phyloP scores from a whole-genome alignment of 345 rosid genomes.

The Ricinus communis region DNA sequence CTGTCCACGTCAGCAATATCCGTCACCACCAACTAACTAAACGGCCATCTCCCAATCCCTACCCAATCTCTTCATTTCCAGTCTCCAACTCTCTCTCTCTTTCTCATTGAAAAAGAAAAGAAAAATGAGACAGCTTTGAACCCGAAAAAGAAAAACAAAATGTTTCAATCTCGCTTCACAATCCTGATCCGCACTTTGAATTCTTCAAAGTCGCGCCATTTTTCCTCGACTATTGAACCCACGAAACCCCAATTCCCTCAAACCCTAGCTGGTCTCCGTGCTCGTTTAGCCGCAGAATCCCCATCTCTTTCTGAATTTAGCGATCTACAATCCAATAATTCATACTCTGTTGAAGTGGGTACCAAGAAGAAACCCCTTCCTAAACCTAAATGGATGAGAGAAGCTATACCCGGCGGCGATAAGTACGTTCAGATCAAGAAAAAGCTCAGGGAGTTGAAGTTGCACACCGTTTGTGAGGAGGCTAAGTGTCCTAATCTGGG shows the following conservation, averaged over 20 bases:
- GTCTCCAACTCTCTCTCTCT: neutral
- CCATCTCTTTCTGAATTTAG: slow-evolving; percentile 66
- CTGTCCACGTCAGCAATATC: neutral
- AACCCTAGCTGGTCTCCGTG: slow-evolving; percentile 74
- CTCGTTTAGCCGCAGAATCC: slow-evolving; percentile 73
- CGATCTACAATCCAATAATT: slow-evolving; percentile 37
- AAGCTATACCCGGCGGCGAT: slow-evolving; percentile 88
- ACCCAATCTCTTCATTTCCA: neutral
- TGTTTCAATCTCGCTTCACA: slow-evolving; percentile 33
- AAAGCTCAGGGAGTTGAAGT: slow-evolving; percentile 84
- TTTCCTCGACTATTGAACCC: slow-evolving; percentile 42
- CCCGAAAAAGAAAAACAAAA: neutral
- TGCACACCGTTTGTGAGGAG: slow-evolving; percentile 98
- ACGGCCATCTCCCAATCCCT: neutral
- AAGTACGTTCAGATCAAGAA: slow-evolving; percentile 96
- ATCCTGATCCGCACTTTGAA: slow-evolving; percentile 37
- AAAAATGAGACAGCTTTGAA: neutral
- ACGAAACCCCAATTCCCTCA: slow-evolving; percentile 43
- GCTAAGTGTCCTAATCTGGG: slow-evolving; percentile 94
- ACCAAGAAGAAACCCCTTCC: slow-evolving; percentile 94
- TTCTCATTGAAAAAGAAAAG: too few relatives aligned
- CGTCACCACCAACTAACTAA: slow-evolving; percentile 10
- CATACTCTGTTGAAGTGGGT: slow-evolving; percentile 91
- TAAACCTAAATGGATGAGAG: slow-evolving; percentile 98
- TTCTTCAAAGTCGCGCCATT: slow-evolving; percentile 30